Base-by-base conservation (phyloP, 306 rosid species). In the Cicer chorassanicum region DNA sequence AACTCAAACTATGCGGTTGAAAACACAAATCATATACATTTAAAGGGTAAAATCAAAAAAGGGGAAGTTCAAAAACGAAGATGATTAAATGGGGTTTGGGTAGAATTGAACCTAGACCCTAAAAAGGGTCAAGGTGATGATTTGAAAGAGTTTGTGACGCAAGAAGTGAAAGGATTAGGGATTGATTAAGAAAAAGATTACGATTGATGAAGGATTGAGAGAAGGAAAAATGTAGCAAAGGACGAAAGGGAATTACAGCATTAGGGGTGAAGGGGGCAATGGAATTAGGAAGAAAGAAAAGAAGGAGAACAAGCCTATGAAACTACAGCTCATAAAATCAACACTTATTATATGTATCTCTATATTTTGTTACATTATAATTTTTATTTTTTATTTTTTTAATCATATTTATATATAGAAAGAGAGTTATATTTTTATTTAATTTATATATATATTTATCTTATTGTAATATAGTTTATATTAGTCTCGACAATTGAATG, bases 61-160 rank as follows among this genome's bases (percentile, higher is more conserved):
- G 85, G 78, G 57, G 5, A 29, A 29, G 36, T 3, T 29, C 36
- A 78, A 75, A 81, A 82, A 51, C 53, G 77, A 78, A 86, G 75
- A 74, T 55, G 24, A 71, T 38, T 55, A 38, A 73, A 81, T 78
- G 50, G 82, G 87, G 36, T 75, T 56, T 48, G 57, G 45, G 38
- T 63, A 45, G 9, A 50, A 76, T 70, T 70, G 80, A 73, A 88
- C 80, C 85, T 82, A 86, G 82, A 85, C 87, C 90, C 92, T 87
- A 87, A 77, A 57, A 77, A 84, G 83, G 83, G 82, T 75, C 72
- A 80, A 85, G 86, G 80, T 76, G 78, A 40, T 78, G 82, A 80
- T 86, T 84, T 84, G 9, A 16, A 43, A 73, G 40, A 62, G 70
- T 39, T 39, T 67, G 73, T 50, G 44, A 75, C 44, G 82, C 72